Evolutionary conservation across 225 moss, liverwort and hornwort species (phyloP), one percentile per base, ranked within the genome.

Genomic region (Sphagnum contortum): DNA sequence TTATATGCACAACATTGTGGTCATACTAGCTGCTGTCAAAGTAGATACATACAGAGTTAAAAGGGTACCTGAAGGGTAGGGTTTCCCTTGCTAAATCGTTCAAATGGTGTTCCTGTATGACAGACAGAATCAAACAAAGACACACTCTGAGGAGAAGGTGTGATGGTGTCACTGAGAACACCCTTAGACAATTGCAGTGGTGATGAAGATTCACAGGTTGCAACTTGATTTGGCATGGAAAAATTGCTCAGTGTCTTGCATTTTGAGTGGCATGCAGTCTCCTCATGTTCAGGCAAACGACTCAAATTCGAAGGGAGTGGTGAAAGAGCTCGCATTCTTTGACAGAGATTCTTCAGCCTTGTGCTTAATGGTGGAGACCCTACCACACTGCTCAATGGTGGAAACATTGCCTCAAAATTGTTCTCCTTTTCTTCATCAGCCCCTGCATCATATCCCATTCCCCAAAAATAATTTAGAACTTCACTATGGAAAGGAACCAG

Each of bases 291-390:
- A 45, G 61, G 61, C 9, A 45, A 49, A 5, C 47, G 58, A 57
- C 11, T 12, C 49, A 9, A 45, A 66, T 60, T 65, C 49, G 63
- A 50, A 59, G 64, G 59, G 9, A 65, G 9, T 60, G 71, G 65
- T 4, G 71, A 48, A 59, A 70, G 70, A 63, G 62, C 64, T 6
- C 65, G 49, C 58, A 72, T 59, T 50, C 45, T 60, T 5, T 49
- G 49, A 6, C 58, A 50, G 45, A 72, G 50, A n/a, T 66, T 66
- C 51, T 66, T 58, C 71, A 66, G 48, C 49, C 71, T 64, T 65
- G 62, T 58, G 49, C 78, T 78, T 9, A 78, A 69, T 48, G 78
- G 78, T 6, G 78, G 73, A 64, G 78, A 78, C 9, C 52, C 52
- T 52, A 44, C 55, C 13, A 29, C 49, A 46, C 13, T 55, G 11